Percentiles rank a stretch among this genome's conserved stretches.
phyloP scores from a whole-genome alignment of 345 rosid species.

The Schrenkiella parvula region DNA sequence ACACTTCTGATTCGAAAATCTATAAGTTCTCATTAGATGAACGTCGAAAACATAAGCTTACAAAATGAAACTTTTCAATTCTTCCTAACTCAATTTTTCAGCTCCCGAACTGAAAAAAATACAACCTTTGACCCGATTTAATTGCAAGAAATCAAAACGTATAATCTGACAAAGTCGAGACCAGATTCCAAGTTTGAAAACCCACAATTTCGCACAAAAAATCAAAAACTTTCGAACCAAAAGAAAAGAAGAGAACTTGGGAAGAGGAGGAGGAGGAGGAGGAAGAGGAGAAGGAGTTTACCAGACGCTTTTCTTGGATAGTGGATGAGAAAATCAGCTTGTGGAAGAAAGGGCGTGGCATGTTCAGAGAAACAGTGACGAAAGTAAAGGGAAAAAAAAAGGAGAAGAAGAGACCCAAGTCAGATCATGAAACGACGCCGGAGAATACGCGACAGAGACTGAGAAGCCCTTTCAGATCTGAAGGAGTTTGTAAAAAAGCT shows the following conservation, averaged over 20 bases:
- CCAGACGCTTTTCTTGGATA: constrained; percentile 66
- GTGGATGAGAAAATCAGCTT: constrained; percentile 64
- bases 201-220: constrained; percentile 9
- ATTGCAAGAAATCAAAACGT: neutral
- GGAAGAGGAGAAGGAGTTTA: constrained; percentile 18
- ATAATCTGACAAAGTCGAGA: neutral
- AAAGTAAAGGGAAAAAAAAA: neutral
- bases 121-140: constrained; percentile 10
- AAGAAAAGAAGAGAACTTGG: neutral
- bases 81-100: neutral
- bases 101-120: neutral
- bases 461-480: constrained; percentile 34
- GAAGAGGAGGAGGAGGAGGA: neutral
- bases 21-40: neutral
- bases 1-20: neutral
- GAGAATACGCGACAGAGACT: constrained; percentile 33
- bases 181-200: neutral
- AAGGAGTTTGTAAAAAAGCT: constrained; percentile 8
- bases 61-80: constrained; percentile 4
- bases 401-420: constrained; percentile 19
- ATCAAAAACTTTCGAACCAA: neutral
- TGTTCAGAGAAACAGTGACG: constrained; percentile 29
- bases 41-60: neutral
- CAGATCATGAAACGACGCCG: constrained; percentile 50
- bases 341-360: constrained; percentile 83